Base-by-base conservation (phyloP, 176 grass and related monocot species). In the Oryza glaberrima region DNA sequence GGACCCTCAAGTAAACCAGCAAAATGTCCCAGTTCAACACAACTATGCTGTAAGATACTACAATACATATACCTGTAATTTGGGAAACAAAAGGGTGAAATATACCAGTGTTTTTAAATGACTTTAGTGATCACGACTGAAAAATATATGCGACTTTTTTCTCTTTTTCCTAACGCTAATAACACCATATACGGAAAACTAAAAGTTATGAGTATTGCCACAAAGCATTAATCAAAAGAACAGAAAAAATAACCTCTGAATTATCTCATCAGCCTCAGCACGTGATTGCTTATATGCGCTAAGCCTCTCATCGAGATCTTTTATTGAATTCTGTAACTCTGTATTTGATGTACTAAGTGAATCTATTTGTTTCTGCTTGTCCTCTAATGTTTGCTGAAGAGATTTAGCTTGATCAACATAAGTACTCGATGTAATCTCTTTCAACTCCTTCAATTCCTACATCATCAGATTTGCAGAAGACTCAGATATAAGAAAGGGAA, bases 231-330 rank as follows among this genome's bases (percentile, higher is more conserved):
- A 12, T 6, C 20, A 11, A 28, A 49, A 82, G 7, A 78, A 79
- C 17, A 47, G 65, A 64, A 2, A 28, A 83, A 1, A 60, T 88
- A 91, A 96, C 96, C 90, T 96, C 51, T 83, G 80, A 92, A 99
- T 92, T 87, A 96, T 91, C 85, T 99, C 94, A 86, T 96, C 91
- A 38, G 96, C 88, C 92, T 96, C 91, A 2, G 83, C 67, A 71
- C 91, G 83, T 80, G 94, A 99, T 91, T 99, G 94, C 84, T 92
- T 94, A 43, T 79, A 99, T 79, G 91, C 86, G 81, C 67, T 76
- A 87, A 99, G 88, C 63, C 94, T 99, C 88, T 96, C 90, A 75
- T 92, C 84, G 48, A 99, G 86, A 86, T 99, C 96, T 87, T 96
- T 91, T 46, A 91, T 34, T 9, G 94, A 92, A 65, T 65, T 89